Conservation (phyloP, 768 basidiomycete species). For the Termitomyces bulborhizus region DNA sequence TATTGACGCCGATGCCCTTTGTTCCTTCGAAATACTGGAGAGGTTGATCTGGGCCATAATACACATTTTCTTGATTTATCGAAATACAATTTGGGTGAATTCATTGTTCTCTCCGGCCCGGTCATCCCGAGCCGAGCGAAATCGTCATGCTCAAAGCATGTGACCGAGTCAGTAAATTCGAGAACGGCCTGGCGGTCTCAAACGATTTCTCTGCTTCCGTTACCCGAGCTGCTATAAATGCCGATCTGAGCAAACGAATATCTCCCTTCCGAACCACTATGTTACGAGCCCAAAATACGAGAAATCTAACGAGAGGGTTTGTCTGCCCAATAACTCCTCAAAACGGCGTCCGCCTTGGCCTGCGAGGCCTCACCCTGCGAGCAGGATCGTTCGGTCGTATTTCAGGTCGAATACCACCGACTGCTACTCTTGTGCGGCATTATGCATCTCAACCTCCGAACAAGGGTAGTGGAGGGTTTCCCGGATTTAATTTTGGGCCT, state of each 20-base stretch:
- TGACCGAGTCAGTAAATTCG: constrained; percentile 2
- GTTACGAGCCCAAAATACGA: constrained; percentile 1
- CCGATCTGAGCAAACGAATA: not conserved
- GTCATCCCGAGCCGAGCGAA: not conserved
- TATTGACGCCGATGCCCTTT: constrained; percentile 84
- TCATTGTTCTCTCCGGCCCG: not conserved
- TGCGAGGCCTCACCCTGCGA: constrained; percentile 4
- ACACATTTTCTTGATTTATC: not conserved
- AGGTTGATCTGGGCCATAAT: constrained; percentile 25
- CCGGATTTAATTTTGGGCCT: constrained; percentile 50
- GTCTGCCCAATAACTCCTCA: not conserved
- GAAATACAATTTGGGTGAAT: too few species aligned
- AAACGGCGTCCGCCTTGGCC: constrained; percentile 6
- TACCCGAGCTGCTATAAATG: not conserved
- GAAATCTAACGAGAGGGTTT: not conserved
- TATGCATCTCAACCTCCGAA: constrained; percentile 42
- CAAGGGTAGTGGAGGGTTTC: constrained; percentile 43
- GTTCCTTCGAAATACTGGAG: constrained; percentile 77
- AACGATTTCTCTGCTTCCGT: not conserved
- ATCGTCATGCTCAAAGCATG: not conserved
- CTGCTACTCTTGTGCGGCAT: constrained; percentile 18
- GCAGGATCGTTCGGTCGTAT: constrained; percentile 5
- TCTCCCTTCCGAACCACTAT: not conserved
- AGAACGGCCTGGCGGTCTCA: not conserved
- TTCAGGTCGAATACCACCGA: not conserved